These are phyloP conservation scores for Westerdykella sp. DNA, from an alignment of 2,329 filamentous ascomycete genomes.

Conservation along the genomic window DNA sequence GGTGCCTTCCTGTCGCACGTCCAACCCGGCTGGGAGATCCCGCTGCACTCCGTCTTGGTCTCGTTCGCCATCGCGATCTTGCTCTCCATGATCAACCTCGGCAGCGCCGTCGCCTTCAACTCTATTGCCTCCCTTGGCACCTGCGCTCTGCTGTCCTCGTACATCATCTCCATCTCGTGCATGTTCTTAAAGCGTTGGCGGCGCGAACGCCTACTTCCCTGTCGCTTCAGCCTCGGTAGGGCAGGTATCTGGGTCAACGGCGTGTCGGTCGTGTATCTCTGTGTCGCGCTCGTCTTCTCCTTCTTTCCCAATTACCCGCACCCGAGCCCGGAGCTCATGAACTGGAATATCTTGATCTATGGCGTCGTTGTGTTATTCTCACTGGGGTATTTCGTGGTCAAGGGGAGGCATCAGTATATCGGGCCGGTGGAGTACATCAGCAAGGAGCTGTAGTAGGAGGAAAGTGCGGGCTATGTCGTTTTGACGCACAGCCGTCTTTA, in stretches of 20 bases:
- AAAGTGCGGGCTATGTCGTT: background rate
- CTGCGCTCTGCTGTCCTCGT: slow-evolving; percentile 19
- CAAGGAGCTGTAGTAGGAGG: slow-evolving; percentile 4
- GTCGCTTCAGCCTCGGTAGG: slow-evolving; percentile 43
- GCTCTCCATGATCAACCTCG: slow-evolving; percentile 47
- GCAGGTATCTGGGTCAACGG: slow-evolving; percentile 42
- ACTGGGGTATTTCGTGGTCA: slow-evolving; percentile 38
- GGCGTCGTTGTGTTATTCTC: slow-evolving; percentile 41
- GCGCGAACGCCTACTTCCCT: slow-evolving; percentile 38
- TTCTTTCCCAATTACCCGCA: slow-evolving; percentile 40
- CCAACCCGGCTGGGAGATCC: slow-evolving; percentile 22
- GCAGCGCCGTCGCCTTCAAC: slow-evolving; percentile 34
- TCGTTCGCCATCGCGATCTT: slow-evolving; percentile 37
- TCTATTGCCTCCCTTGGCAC: slow-evolving; percentile 19
- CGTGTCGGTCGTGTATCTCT: slow-evolving; percentile 36
- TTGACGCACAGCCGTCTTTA: too few relatives aligned
- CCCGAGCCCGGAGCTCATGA: slow-evolving; percentile 37
- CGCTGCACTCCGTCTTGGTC: slow-evolving; percentile 42
- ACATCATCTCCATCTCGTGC: slow-evolving; percentile 42
- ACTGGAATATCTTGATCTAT: slow-evolving; percentile 45
- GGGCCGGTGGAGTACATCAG: slow-evolving; percentile 27
- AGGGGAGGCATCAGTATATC: slow-evolving; percentile 38
- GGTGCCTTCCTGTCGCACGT: slow-evolving; percentile 6
- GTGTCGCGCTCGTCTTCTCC: slow-evolving; percentile 38
- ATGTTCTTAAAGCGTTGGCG: slow-evolving; percentile 42